phyloP scores from a whole-genome alignment of 164 flowering plant genomes.

The Platanus orientalis region DNA sequence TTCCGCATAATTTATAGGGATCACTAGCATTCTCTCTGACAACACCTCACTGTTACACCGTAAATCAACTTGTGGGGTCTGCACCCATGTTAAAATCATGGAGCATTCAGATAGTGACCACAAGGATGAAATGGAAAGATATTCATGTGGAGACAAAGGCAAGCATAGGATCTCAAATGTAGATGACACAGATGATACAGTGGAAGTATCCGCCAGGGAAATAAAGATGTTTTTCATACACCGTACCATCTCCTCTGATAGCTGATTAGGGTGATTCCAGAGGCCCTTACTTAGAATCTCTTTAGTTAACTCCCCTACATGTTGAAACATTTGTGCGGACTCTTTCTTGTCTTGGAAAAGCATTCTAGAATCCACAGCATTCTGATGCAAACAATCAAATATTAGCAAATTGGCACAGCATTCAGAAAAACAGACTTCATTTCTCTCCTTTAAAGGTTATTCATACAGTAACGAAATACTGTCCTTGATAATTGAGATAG shows the following conservation, averaged over 20 bases:
- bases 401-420: too few species aligned
- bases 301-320: too few species aligned
- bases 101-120: slow-evolving; percentile 58
- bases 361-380: too few species aligned
- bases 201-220: slow-evolving; percentile 56
- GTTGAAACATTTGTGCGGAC: too few species aligned
- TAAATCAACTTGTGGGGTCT: slow-evolving; percentile 60
- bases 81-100: slow-evolving; percentile 35
- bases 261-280: slow-evolving; percentile 55
- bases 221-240: slow-evolving; percentile 78
- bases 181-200: slow-evolving; percentile 33
- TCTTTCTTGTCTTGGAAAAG: too few species aligned
- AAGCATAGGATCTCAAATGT: slow-evolving; percentile 27
- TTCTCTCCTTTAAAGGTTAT: too few species aligned
- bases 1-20: slow-evolving; percentile 70
- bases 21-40: slow-evolving; percentile 47
- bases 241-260: slow-evolving; percentile 77
- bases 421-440: too few species aligned
- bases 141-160: slow-evolving; percentile 44
- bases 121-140: slow-evolving; percentile 45
- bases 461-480: too few species aligned
- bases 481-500: too few species aligned
- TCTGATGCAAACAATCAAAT: too few species aligned
- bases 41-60: slow-evolving; percentile 40
- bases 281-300: too few species aligned